These are phyloP conservation scores for Nephelium lappaceum DNA, from an alignment of 345 rosid genomes.

Conservation along the genomic window DNA sequence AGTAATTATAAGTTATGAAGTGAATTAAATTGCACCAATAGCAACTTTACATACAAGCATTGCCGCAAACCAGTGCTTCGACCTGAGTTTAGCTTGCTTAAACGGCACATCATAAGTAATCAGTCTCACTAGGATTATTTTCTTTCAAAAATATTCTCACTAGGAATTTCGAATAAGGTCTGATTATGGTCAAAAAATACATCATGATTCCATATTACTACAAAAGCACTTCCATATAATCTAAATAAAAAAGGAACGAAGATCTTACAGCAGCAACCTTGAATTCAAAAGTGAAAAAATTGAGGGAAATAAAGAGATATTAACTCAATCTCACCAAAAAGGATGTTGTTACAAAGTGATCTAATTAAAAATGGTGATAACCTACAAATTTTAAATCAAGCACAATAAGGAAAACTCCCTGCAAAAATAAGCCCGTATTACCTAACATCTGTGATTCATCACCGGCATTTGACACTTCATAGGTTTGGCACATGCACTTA, in stretches of 20 bases:
- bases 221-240: neutral
- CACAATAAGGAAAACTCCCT: conserved; percentile 6
- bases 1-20: too few species aligned
- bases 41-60: too few species aligned
- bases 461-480: neutral
- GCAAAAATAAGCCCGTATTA: neutral
- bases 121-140: too few species aligned
- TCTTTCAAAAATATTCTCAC: too few species aligned
- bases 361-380: neutral
- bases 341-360: conserved; percentile 10
- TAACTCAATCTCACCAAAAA: conserved; percentile 3
- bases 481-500: neutral
- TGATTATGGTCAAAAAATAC: neutral
- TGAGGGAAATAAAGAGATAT: too few species aligned
- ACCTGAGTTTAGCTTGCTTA: too few species aligned
- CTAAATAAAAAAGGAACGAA: neutral
- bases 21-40: too few species aligned
- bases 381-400: conserved; percentile 15
- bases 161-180: neutral
- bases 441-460: neutral
- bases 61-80: too few species aligned
- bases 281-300: neutral
- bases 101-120: too few species aligned
- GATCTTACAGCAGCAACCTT: neutral
- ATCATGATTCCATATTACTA: neutral